These are phyloP conservation scores for Saccharum officinarum DNA, from an alignment of 176 grass and related monocot genomes.

Conservation along the genomic window DNA sequence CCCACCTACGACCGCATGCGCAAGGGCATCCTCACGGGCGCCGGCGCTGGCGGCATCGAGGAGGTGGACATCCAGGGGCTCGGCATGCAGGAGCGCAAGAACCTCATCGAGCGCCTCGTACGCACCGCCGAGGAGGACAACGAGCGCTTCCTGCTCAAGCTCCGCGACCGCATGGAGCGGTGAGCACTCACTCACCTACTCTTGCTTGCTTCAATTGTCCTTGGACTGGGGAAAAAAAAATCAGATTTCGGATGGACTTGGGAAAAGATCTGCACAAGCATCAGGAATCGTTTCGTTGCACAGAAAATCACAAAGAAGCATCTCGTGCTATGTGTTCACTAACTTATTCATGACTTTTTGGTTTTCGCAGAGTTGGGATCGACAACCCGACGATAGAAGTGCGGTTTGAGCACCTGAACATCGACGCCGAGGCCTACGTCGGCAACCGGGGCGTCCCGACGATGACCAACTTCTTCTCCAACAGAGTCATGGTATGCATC, in stretches of 20 bases:
- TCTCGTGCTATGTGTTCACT: no score
- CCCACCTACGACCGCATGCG: slow-evolving; percentile 91
- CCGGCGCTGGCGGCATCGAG: background rate
- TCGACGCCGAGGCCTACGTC: slow-evolving; percentile 87
- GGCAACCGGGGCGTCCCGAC: slow-evolving; percentile 79
- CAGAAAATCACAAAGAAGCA: no score
- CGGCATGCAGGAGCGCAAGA: slow-evolving; percentile 63
- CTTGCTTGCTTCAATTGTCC: no score
- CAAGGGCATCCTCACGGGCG: slow-evolving; percentile 58
- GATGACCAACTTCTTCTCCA: slow-evolving; percentile 91
- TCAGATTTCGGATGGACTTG: no score
- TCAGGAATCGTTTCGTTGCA: no score
- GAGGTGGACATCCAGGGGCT: slow-evolving; percentile 79
- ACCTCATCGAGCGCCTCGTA: slow-evolving; percentile 71
- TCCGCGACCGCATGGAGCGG: slow-evolving; percentile 84
- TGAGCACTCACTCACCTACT: slow-evolving; percentile 4
- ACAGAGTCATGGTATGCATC: slow-evolving; percentile 67
- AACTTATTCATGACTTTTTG: no score
- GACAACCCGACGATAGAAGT: slow-evolving; percentile 93
- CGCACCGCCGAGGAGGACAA: slow-evolving; percentile 96
- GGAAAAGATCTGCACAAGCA: no score
- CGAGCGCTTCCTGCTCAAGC: slow-evolving; percentile 88
- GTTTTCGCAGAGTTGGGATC: slow-evolving; percentile 71
- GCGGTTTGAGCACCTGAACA: slow-evolving; percentile 72
- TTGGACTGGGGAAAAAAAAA: no score